These are phyloP conservation scores for Kalaharituber pfeilii DNA, from an alignment of 2,329 filamentous ascomycete genomes.

Conservation along the genomic window DNA sequence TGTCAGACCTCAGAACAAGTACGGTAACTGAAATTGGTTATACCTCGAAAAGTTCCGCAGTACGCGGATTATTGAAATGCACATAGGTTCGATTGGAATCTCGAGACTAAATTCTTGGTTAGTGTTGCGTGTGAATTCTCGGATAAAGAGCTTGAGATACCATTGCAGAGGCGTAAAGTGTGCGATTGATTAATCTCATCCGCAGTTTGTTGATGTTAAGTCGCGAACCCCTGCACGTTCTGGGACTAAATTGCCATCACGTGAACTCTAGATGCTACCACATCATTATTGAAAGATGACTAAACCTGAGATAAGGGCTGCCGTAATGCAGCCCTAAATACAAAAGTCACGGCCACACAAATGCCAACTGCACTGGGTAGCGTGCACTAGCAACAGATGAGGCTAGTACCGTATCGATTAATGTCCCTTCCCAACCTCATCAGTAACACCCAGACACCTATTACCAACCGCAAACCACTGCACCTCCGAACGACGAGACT, in stretches of 20 bases:
- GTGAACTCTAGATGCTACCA: too few relatives aligned
- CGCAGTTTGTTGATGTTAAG: too few relatives aligned
- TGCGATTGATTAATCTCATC: too few relatives aligned
- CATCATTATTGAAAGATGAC: neutral
- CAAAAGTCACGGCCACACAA: constrained; percentile 1
- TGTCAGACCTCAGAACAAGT: neutral
- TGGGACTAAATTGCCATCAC: neutral
- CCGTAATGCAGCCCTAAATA: neutral
- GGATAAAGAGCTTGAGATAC: too few relatives aligned
- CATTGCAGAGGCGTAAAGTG: neutral
- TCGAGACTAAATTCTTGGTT: constrained; percentile 37
- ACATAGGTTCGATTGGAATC: constrained; percentile 59
- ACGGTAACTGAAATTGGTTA: constrained; percentile 10
- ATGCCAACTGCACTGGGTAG: neutral
- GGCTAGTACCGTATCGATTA: neutral
- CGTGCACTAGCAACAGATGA: neutral
- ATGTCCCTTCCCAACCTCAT: neutral
- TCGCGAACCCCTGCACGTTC: too few relatives aligned
- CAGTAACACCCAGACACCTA: neutral
- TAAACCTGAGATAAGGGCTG: neutral
- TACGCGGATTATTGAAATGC: constrained; percentile 53
- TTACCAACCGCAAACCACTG: neutral
- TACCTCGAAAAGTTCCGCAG: constrained; percentile 59
- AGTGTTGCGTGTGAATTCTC: too few relatives aligned
- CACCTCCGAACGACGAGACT: neutral